Evolutionary conservation across 2,329 filamentous ascomycete genomes (phyloP).

Genomic region (Fusarium equiseti): DNA sequence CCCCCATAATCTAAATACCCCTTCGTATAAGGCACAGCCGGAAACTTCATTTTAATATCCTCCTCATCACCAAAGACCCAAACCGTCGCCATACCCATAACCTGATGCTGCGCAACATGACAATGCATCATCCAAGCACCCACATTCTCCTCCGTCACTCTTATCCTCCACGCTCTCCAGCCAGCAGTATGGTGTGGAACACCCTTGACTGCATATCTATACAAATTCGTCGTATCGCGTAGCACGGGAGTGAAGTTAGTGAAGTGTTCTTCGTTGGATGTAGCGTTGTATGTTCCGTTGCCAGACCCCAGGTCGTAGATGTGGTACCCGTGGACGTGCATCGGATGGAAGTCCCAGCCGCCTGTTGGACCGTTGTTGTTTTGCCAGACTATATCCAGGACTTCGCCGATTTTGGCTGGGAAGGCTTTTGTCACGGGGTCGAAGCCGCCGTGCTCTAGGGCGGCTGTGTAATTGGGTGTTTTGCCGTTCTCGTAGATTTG

Average conservation of each 20-base stretch:
- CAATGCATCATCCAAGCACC: constrained; percentile 74
- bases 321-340: constrained; percentile 34
- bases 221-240: constrained; percentile 57
- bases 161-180: constrained; percentile 72
- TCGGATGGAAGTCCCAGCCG: constrained; percentile 37
- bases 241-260: constrained; percentile 28
- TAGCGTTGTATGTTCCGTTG: constrained; percentile 28
- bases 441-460: constrained; percentile 63
- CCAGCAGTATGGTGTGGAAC: constrained; percentile 58
- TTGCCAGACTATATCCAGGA: constrained; percentile 65
- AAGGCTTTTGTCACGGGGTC: constrained; percentile 64
- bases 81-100: constrained; percentile 60
- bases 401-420: constrained; percentile 67
- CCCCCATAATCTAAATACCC: constrained; percentile 61
- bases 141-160: constrained; percentile 56
- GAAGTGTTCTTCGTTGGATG: constrained; percentile 18
- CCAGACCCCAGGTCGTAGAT: constrained; percentile 23
- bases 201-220: constrained; percentile 62
- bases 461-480: constrained; percentile 62
- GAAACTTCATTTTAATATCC: constrained; percentile 33
- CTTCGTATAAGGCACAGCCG: constrained; percentile 50
- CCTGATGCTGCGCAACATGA: constrained; percentile 68
- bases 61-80: constrained; percentile 46
- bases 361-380: constrained; percentile 54
- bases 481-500: constrained; percentile 29